Evolutionary conservation across 208 protist species (phyloP).

Genomic region (Phytomonas sp.): DNA sequence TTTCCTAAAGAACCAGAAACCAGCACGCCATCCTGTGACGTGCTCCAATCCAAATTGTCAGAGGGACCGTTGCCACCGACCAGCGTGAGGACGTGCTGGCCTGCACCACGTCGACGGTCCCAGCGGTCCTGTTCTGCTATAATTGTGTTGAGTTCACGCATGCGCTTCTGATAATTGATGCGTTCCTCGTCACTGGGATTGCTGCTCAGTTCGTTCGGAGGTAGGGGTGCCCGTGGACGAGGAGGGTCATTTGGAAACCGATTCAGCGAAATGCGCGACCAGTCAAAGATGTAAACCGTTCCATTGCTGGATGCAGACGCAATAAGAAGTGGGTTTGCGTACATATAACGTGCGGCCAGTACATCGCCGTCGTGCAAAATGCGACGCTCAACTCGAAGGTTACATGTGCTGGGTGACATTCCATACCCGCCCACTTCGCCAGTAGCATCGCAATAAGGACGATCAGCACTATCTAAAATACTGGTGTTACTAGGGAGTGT

Average conservation of each 20-base stretch:
- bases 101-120: slow-evolving; percentile 64
- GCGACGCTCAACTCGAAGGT: slow-evolving; percentile 63
- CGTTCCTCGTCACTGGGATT: slow-evolving; percentile 76
- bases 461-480: slow-evolving; percentile 32
- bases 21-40: slow-evolving; percentile 40
- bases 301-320: slow-evolving; percentile 72
- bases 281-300: slow-evolving; percentile 85
- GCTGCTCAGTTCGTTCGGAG: slow-evolving; percentile 70
- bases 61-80: slow-evolving; percentile 38
- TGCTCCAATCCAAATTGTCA: slow-evolving; percentile 76
- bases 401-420: slow-evolving; percentile 55
- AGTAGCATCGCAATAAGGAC: slow-evolving; percentile 66
- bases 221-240: slow-evolving; percentile 77
- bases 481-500: slow-evolving; percentile 44
- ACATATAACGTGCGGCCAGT: slow-evolving; percentile 76
- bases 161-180: slow-evolving; percentile 58
- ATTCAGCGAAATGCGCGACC: slow-evolving; percentile 77
- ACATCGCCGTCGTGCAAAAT: slow-evolving; percentile 86
- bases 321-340: slow-evolving; percentile 75
- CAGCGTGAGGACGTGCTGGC: slow-evolving; percentile 79
- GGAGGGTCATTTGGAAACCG: slow-evolving; percentile 85
- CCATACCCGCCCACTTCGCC: slow-evolving; percentile 90
- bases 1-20: slow-evolving; percentile 49
- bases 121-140: slow-evolving; percentile 74
- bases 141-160: slow-evolving; percentile 64